These are phyloP conservation scores for Neonectria hederae DNA, from an alignment of 2,329 filamentous ascomycete species.

Conservation along the genomic window DNA sequence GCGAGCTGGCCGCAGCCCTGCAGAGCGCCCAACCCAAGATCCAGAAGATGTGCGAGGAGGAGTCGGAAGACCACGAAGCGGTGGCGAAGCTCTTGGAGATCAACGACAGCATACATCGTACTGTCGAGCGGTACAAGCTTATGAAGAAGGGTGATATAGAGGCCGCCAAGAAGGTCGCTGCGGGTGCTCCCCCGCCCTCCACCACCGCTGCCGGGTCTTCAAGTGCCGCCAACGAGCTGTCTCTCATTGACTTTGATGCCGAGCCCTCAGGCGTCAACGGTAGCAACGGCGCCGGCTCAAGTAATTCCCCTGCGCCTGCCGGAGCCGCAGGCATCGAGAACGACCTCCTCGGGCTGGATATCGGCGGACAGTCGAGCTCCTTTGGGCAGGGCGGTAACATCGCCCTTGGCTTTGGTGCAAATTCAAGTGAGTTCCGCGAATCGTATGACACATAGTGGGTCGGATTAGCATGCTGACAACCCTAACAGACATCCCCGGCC, in stretches of 20 bases:
- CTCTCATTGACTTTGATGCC: slow-evolving; percentile 89
- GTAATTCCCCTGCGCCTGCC: slow-evolving; percentile 41
- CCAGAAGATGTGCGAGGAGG: slow-evolving; percentile 99
- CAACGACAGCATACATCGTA: slow-evolving; percentile 98
- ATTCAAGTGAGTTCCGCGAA: slow-evolving; percentile 65
- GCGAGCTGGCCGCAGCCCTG: slow-evolving; percentile 88
- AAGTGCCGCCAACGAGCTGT: slow-evolving; percentile 74
- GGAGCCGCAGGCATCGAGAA: slow-evolving; percentile 80
- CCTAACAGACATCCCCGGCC: slow-evolving; percentile 68
- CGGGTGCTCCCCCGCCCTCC: slow-evolving; percentile 69
- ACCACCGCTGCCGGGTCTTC: slow-evolving; percentile 67
- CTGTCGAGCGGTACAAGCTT: slow-evolving; percentile 92
- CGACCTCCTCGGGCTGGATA: slow-evolving; percentile 87
- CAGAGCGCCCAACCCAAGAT: slow-evolving; percentile 98
- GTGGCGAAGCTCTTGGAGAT: slow-evolving; percentile 96
- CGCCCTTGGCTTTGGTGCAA: slow-evolving; percentile 79
- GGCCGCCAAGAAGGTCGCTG: slow-evolving; percentile 82
- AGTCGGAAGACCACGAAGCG: slow-evolving; percentile 95
- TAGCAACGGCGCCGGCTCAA: slow-evolving; percentile 50
- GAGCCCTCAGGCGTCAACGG: slow-evolving; percentile 66
- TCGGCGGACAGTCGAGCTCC: slow-evolving; percentile 68
- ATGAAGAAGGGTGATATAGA: slow-evolving; percentile 95
- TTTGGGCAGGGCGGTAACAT: slow-evolving; percentile 85
- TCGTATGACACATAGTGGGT: too few relatives aligned
- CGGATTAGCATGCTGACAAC: slow-evolving; percentile 27